Base-by-base conservation (phyloP, 2,329 filamentous ascomycete genomes). In the Coniella lustricola region DNA sequence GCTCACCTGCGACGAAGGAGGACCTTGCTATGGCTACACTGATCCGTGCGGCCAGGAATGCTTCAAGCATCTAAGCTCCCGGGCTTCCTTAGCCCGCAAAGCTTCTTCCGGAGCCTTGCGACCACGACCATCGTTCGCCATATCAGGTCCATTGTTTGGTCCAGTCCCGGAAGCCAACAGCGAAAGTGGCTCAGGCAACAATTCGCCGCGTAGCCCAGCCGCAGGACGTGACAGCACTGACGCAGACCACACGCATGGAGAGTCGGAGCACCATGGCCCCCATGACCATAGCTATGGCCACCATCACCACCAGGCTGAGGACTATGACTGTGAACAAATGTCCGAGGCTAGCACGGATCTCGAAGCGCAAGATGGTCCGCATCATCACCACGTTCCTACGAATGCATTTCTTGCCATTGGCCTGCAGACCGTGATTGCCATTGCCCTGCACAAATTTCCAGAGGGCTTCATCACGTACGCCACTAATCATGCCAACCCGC, bases 391-490 rank as follows among this genome's bases (percentile, higher is more conserved):
- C 64, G 91, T 97, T 3, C 88, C 91, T 0, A 84, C 87, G 53
- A 97, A 97, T 60, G 89, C 88, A 5, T 98, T 96, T 64, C 74
- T 97, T 54, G 87, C 87, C 45, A 93, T 97, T 52, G 90, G 93
- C n/a, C 78, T 98, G 1, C 93, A 98, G 66, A 97, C 93, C 0
- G 91, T 88, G 14, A 84, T 96, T 44, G 93, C 93, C 5, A 97
- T 98, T 54, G 90, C 91, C 7, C 73, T 98, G 1, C 93, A 98
- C 72, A 98, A 98, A 64, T 85, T 97, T 32, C 93, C 93, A 1
- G 93, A 85, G 60, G 82, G 82, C 18, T 85, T 85, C 63, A 84
- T 98, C 57, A 97, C 91, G 1, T 98, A 94, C 64, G 91, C 93
- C 9, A 96, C 93, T 9, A 98, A 97, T 66, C 93, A 98, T 63